A percentile compares a stretch with the other conserved stretches of the same genome.
These are phyloP conservation scores for Pyronema domesticum DNA, from an alignment of 495 filamentous ascomycete genomes.

Conservation along the genomic window DNA sequence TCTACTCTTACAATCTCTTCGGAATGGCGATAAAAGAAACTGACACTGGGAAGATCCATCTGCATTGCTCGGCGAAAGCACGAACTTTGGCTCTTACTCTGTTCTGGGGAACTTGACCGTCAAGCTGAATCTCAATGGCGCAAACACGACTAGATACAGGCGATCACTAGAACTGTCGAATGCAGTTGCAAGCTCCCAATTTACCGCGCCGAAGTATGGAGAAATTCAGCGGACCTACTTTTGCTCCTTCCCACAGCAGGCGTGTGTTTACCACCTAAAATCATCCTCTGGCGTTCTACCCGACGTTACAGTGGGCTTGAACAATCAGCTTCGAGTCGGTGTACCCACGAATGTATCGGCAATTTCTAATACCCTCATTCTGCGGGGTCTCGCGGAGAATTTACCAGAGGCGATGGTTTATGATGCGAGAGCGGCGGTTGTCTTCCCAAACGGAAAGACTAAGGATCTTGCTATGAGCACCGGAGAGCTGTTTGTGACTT, in stretches of 20 bases:
- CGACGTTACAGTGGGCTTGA: conserved; percentile 24
- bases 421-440: conserved; percentile 16
- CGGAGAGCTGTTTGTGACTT: conserved; percentile 16
- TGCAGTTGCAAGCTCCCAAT: conserved; percentile 27
- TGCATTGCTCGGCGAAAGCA: conserved; percentile 26
- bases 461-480: conserved; percentile 9
- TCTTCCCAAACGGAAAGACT: conserved; percentile 10
- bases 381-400: conserved; percentile 22
- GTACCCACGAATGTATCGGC: conserved; percentile 19
- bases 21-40: not conserved
- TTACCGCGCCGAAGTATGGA: conserved; percentile 18
- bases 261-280: conserved; percentile 31
- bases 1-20: conserved; percentile 5
- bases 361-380: conserved; percentile 15
- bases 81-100: conserved; percentile 31
- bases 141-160: conserved; percentile 25
- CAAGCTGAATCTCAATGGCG: conserved; percentile 19
- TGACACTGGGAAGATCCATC: conserved; percentile 19
- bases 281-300: conserved; percentile 24
- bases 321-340: conserved; percentile 19
- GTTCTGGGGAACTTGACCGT: conserved; percentile 33
- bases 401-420: conserved; percentile 28
- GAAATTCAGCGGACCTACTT: conserved; percentile 25
- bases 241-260: conserved; percentile 34
- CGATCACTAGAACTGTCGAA: conserved; percentile 29